Evolutionary conservation across 2,329 filamentous ascomycete genomes (phyloP).

Genomic region (Fulvia fulva): DNA sequence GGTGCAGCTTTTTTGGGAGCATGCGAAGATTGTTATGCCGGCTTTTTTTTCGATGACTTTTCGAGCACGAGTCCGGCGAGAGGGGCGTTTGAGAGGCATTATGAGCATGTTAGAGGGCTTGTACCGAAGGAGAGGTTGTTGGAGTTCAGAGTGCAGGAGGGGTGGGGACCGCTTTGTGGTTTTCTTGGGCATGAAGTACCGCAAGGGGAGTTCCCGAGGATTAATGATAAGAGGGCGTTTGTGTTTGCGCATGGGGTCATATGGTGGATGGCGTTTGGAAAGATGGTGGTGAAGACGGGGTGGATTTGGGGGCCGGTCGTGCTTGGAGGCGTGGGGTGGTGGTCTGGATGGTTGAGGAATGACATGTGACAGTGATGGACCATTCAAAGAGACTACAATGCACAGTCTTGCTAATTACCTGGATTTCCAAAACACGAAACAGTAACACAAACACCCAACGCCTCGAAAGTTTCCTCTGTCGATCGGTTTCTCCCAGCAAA

Average conservation of each 20-base stretch:
- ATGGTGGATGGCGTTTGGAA: slow-evolving; percentile 16
- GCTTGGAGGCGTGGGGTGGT: background rate
- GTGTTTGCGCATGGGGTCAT: slow-evolving; percentile 16
- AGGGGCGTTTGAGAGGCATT: slow-evolving; percentile 11
- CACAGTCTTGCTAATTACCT: too few species aligned
- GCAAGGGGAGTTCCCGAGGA: slow-evolving; percentile 20
- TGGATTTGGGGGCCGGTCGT: slow-evolving; percentile 4
- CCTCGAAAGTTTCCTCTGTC: too few species aligned
- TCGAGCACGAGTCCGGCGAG: slow-evolving; percentile 7
- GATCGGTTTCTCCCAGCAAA: too few species aligned
- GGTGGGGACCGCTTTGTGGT: slow-evolving; percentile 30
- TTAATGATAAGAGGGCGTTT: slow-evolving; percentile 15
- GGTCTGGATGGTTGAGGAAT: background rate
- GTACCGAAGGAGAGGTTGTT: slow-evolving; percentile 27
- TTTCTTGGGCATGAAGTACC: slow-evolving; percentile 27
- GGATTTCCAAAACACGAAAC: too few species aligned
- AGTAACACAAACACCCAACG: too few species aligned
- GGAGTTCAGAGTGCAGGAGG: slow-evolving; percentile 22
- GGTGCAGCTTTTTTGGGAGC: slow-evolving; percentile 9
- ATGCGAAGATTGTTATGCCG: slow-evolving; percentile 12
- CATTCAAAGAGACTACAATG: too few species aligned
- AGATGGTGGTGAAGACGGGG: slow-evolving; percentile 14
- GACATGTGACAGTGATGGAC: too few species aligned
- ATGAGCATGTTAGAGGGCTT: slow-evolving; percentile 18
- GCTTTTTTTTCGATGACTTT: slow-evolving; percentile 10